Conservation (phyloP, 805 yeast genomes). For the Candida nitratophila region DNA sequence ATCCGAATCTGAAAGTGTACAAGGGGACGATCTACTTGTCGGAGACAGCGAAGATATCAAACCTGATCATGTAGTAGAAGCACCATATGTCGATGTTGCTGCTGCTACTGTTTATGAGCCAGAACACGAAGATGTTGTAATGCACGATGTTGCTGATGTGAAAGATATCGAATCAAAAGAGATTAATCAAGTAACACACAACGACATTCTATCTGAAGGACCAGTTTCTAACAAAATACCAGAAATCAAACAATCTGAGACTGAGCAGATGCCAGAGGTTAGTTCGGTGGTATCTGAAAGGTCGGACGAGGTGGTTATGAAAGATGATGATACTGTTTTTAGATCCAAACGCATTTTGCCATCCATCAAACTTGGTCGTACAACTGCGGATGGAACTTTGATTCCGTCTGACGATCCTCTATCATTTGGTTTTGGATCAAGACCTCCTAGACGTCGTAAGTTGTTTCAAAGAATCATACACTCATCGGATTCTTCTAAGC, state of each 20-base stretch:
- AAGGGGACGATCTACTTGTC: neutral
- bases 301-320: conserved; percentile 17
- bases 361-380: neutral
- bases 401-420: conserved; percentile 17
- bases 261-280: no score
- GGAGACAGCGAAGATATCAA: neutral
- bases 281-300: neutral
- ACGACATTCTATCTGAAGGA: no score
- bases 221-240: no score
- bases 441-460: neutral
- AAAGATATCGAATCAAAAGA: no score
- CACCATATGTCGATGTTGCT: no score
- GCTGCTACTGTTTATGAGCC: no score
- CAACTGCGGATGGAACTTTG: conserved; percentile 5
- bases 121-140: no score
- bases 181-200: no score
- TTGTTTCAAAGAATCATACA: neutral
- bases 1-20: neutral
- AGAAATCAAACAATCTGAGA: no score
- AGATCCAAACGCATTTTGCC: conserved; percentile 3
- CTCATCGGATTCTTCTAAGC: neutral
- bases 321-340: conserved; percentile 17
- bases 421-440: conserved; percentile 1
- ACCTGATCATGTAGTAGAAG: no score
- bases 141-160: no score